Evolutionary conservation across 2,329 filamentous ascomycete genomes (phyloP).

Genomic region (Hortaea sp.): DNA sequence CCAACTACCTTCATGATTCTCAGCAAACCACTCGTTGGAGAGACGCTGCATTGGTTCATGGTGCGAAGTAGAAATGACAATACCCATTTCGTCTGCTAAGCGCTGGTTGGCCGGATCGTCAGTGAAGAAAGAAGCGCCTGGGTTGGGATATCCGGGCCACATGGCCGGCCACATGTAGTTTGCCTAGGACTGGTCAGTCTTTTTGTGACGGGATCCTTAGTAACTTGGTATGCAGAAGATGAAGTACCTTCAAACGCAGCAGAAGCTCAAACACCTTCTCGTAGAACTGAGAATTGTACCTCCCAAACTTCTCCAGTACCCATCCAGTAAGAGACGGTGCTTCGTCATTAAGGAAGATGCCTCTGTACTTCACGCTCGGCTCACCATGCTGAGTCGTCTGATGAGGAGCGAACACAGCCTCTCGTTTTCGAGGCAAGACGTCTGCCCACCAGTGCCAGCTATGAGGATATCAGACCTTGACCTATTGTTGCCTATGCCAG

Average conservation of each 20-base stretch:
- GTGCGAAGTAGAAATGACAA: conserved; percentile 64
- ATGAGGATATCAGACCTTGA: too few relatives aligned
- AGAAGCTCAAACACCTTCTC: conserved; percentile 60
- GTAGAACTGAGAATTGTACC: conserved; percentile 49
- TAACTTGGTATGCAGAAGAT: too few relatives aligned
- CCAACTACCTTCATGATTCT: conserved; percentile 47
- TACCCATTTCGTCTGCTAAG: conserved; percentile 61
- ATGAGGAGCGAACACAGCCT: conserved; percentile 46
- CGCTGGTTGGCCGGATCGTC: conserved; percentile 61
- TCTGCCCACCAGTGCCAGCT: conserved; percentile 63
- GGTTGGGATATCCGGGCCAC: conserved; percentile 35
- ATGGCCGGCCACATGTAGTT: conserved; percentile 68
- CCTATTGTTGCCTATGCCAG: too few relatives aligned
- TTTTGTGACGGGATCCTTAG: too few relatives aligned
- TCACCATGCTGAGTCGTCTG: conserved; percentile 47
- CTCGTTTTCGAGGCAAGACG: conserved; percentile 42
- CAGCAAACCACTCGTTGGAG: conserved; percentile 42
- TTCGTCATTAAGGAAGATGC: conserved; percentile 63
- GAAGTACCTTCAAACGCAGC: conserved; percentile 44
- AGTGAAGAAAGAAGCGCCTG: conserved; percentile 57
- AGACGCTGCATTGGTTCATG: conserved; percentile 60
- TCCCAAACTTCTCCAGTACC: conserved; percentile 47
- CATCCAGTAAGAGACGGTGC: conserved; percentile 58
- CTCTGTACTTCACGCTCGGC: conserved; percentile 57
- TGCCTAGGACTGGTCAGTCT: too few relatives aligned